phyloP scores from a whole-genome alignment of 1,284 basidiomycete species.

The Cerrena zonata region DNA sequence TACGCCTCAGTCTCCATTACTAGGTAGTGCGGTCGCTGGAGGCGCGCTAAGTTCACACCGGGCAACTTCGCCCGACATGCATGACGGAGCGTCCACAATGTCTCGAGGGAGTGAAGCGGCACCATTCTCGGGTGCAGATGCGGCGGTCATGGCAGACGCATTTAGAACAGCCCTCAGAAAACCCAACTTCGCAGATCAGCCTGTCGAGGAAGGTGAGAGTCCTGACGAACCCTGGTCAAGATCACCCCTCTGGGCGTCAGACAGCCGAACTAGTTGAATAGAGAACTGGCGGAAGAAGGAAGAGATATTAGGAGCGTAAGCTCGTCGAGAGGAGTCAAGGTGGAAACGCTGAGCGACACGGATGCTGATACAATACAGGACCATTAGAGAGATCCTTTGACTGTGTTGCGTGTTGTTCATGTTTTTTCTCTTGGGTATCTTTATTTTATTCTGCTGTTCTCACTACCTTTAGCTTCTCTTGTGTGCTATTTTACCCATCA shows the following conservation, averaged over 20 bases:
- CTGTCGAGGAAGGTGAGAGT: constrained; percentile 64
- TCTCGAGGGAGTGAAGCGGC: constrained; percentile 57
- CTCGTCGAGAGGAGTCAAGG: constrained; percentile 68
- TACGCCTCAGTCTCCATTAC: constrained; percentile 48
- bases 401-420: too few relatives aligned
- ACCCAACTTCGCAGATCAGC: constrained; percentile 67
- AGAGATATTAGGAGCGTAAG: constrained; percentile 74
- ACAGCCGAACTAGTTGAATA: constrained; percentile 36
- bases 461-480: too few relatives aligned
- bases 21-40: constrained; percentile 23
- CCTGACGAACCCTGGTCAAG: constrained; percentile 40
- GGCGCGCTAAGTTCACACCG: constrained; percentile 28
- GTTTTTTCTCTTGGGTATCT: too few relatives aligned
- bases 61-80: constrained; percentile 44
- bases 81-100: constrained; percentile 61
- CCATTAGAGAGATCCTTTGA: too few relatives aligned
- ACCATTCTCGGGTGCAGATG: constrained; percentile 74
- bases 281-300: constrained; percentile 76
- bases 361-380: constrained; percentile 49
- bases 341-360: constrained; percentile 65
- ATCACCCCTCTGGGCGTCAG: constrained; percentile 19
- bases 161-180: constrained; percentile 79
- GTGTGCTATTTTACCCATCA: too few relatives aligned
- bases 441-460: too few relatives aligned
- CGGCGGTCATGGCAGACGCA: constrained; percentile 82